Percentiles rank a stretch among this genome's conserved stretches.
Evolutionary conservation across 306 rosid genomes (phyloP).

Genomic region (Rubus parviflorus): DNA sequence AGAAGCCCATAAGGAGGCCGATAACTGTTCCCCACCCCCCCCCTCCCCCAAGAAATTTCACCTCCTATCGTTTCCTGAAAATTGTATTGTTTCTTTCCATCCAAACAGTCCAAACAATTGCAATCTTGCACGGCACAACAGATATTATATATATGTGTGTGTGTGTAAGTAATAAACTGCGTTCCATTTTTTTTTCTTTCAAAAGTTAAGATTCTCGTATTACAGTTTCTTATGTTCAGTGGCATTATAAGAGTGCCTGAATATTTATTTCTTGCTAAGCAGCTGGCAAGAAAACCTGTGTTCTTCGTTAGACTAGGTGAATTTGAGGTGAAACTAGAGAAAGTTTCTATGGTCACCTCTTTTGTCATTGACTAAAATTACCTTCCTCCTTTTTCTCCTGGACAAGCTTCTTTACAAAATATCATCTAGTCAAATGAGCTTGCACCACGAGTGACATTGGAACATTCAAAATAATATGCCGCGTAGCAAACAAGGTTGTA

Average conservation of each 20-base stretch:
- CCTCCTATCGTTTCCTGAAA: neutral
- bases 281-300: conserved; percentile 12
- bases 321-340: neutral
- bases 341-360: neutral
- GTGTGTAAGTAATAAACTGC: conserved; percentile 1
- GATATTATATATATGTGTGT: neutral
- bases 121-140: neutral
- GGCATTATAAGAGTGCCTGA: neutral
- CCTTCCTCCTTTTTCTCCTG: neutral
- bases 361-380: conserved; percentile 15
- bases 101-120: neutral
- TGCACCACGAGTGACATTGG: neutral
- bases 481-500: neutral
- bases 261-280: neutral
- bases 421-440: neutral
- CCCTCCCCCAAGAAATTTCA: neutral
- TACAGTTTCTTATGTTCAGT: conserved; percentile 18
- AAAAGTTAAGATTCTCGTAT: neutral
- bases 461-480: neutral
- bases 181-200: neutral
- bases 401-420: neutral
- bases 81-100: neutral
- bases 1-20: neutral
- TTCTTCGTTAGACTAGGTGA: conserved; percentile 20
- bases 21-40: neutral